A percentile compares a stretch with the other conserved stretches of the same genome.
Conservation (phyloP, 2,329 filamentous ascomycete genomes). For the Sphaerulina vaccinii region DNA sequence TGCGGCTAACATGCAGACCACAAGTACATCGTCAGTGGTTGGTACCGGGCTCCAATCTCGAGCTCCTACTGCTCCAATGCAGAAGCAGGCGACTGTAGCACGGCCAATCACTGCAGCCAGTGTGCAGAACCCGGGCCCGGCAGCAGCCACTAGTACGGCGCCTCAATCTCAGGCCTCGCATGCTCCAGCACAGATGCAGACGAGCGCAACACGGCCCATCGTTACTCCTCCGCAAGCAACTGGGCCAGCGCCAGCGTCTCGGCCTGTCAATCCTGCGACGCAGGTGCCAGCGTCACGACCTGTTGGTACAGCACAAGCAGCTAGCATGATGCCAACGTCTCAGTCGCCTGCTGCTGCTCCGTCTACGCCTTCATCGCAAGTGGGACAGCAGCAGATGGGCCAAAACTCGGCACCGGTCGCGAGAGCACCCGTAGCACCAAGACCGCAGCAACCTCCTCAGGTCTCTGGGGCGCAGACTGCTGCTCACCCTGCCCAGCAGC, state of each 20-base stretch:
- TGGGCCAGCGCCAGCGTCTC: too few relatives aligned
- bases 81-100: background rate
- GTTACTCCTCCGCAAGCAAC: too few relatives aligned
- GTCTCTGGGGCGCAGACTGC: too few relatives aligned
- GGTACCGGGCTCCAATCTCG: background rate
- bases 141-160: too few relatives aligned
- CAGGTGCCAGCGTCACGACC: too few relatives aligned
- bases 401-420: background rate
- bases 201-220: too few relatives aligned
- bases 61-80: background rate
- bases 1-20: background rate
- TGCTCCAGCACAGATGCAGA: too few relatives aligned
- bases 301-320: background rate
- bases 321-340: background rate
- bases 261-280: too few relatives aligned
- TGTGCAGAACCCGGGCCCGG: too few relatives aligned
- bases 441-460: background rate
- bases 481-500: background rate
- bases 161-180: too few relatives aligned
- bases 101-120: background rate
- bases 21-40: background rate
- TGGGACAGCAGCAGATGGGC: background rate
- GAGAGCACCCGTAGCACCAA: background rate
- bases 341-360: background rate
- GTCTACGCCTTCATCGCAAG: background rate